Conservation (phyloP, 805 yeast genomes). For the Candida berthetii region DNA sequence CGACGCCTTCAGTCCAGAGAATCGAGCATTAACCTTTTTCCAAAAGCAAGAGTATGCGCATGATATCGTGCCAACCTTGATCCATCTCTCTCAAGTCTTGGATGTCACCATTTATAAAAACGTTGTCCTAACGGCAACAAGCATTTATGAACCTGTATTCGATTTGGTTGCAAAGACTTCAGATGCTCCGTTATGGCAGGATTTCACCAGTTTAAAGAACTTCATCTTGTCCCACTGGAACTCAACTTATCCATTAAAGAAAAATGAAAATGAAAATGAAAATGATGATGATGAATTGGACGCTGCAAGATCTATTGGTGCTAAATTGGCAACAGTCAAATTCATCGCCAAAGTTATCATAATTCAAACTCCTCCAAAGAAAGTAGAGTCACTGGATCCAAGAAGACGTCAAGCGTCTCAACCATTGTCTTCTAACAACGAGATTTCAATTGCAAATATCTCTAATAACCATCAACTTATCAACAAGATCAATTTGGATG, state of each 20-base stretch:
- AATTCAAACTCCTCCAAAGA: constrained; percentile 40
- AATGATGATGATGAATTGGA: constrained; percentile 37
- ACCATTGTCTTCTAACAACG: constrained; percentile 12
- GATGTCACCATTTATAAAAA: constrained; percentile 28
- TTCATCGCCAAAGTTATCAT: constrained; percentile 57
- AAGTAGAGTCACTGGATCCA: constrained; percentile 14
- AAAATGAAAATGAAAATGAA: constrained; percentile 25
- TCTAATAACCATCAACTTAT: constrained; percentile 57
- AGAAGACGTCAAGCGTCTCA: constrained; percentile 13
- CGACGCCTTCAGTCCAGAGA: not conserved
- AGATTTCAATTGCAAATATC: constrained; percentile 14
- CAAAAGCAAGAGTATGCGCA: constrained; percentile 13
- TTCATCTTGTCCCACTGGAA: constrained; percentile 58
- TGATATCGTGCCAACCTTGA: constrained; percentile 8
- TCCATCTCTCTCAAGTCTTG: constrained; percentile 7
- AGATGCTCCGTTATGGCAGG: constrained; percentile 43
- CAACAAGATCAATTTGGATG: constrained; percentile 46
- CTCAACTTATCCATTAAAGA: constrained; percentile 44
- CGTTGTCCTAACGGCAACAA: constrained; percentile 32
- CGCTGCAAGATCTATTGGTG: constrained; percentile 43
- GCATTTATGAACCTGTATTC: constrained; percentile 40
- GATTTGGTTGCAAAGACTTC: constrained; percentile 37
- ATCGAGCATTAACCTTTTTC: not conserved
- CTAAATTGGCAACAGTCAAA: constrained; percentile 66
- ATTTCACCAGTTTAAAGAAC: constrained; percentile 48